Base-by-base conservation (phyloP, 805 yeast genomes). In the Candida qinlingensis region DNA sequence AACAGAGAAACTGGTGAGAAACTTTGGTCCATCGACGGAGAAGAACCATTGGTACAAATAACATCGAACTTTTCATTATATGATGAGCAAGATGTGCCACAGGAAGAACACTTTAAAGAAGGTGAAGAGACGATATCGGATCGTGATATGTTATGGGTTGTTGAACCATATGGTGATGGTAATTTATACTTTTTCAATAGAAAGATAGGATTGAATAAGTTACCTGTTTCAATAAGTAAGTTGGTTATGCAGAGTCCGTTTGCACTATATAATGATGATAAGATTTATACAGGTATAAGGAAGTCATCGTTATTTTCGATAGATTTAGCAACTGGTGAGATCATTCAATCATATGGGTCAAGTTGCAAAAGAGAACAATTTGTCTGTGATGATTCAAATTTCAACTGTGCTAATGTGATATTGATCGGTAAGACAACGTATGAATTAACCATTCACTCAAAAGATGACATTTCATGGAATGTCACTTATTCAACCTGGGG, bases 401-500 rank as follows among this genome's bases (percentile, higher is more conserved):
- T 44, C 10, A 64, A 60, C 33, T 52, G 65, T 41, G 58, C 65
- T 4, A 71, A 72, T 34, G 65, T 73, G 5, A 69, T 85, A 5
- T 70, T 81, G 58, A 65, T 87, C 5, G 95, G 96, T 0, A 83
- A 79, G 62, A 82, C 91, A 0, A 80, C 81, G 0, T 87, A 83
- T 60, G 86, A 84, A 54, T 69, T 87, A 39, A 72, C 81, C 0
- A 92, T 94, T n/a, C 85, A 89, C 61, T 83, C 94, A 3, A 80
- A 76, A 56, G 76, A 79, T 51, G 80, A 80, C 51, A 69, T 83
- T 0, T 77, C 83, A 2, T 91, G 97, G 94, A 87, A 89, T 59
- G 87, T 94, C 13, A 82, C 91, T 0, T 90, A 85, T 61, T 75
- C 95, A 1, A 76, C 84, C 36, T 94, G 97, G 97, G 95, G 94